These are phyloP conservation scores for Aquilaria malaccensis DNA, from an alignment of 345 rosid species.

Conservation along the genomic window DNA sequence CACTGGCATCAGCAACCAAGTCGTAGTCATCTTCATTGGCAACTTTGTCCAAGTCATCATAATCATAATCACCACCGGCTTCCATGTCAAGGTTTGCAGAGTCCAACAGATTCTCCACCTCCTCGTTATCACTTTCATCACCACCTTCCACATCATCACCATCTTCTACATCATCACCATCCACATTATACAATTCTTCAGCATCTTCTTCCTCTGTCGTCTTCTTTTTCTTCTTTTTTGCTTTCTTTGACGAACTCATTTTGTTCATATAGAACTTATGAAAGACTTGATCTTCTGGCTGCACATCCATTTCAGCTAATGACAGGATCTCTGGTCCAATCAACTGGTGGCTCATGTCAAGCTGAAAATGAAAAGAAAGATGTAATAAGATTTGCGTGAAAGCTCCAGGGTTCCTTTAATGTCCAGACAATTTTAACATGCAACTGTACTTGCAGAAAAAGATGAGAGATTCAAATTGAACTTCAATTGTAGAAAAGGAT, in stretches of 20 bases:
- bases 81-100: slow-evolving; percentile 44
- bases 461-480: too few species aligned
- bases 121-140: slow-evolving; percentile 90
- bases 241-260: slow-evolving; percentile 51
- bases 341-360: slow-evolving; percentile 71
- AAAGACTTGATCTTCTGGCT: slow-evolving; percentile 92
- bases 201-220: slow-evolving; percentile 59
- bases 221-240: slow-evolving; percentile 88
- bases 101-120: slow-evolving; percentile 76
- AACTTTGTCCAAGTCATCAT: slow-evolving; percentile 67
- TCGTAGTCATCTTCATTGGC: slow-evolving; percentile 69
- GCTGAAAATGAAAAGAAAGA: slow-evolving; percentile 29
- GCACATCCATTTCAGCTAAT: slow-evolving; percentile 76
- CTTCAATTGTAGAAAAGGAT: too few species aligned
- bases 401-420: too few species aligned
- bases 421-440: too few species aligned
- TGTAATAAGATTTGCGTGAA: too few species aligned
- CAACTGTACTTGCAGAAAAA: too few species aligned
- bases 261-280: slow-evolving; percentile 90
- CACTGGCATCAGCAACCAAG: slow-evolving; percentile 53
- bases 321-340: slow-evolving; percentile 81
- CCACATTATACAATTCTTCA: slow-evolving; percentile 65
- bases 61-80: slow-evolving; percentile 64
- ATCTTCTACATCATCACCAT: slow-evolving; percentile 45
- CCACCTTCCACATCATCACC: slow-evolving; percentile 55